phyloP scores from a whole-genome alignment of 2,329 filamentous ascomycete genomes.

The Pezicula neosporulosa region DNA sequence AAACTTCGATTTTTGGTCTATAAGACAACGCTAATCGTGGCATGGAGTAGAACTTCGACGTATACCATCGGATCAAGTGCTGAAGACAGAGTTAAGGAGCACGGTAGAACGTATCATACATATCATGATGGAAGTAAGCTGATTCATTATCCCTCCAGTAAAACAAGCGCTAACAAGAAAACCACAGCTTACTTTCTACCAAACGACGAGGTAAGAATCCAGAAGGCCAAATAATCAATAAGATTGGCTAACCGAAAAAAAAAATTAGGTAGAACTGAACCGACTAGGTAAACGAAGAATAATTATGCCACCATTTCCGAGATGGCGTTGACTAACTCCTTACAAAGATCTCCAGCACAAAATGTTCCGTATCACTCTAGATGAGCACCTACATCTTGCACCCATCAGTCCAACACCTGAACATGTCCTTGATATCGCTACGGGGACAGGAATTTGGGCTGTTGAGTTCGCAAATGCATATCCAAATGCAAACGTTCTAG shows the following conservation, averaged over 20 bases:
- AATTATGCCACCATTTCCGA: background rate
- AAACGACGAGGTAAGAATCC: conserved; percentile 4
- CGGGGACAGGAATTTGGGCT: conserved; percentile 6
- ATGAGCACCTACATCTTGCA: conserved; percentile 4
- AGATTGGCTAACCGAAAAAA: background rate
- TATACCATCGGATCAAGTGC: conserved; percentile 3
- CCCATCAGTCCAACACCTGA: conserved; percentile 18
- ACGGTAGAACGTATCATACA: conserved; percentile 7
- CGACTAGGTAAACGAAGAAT: background rate
- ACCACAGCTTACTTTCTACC: conserved; percentile 3
- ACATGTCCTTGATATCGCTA: conserved; percentile 27
- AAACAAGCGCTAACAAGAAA: background rate
- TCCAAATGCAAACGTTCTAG: conserved; percentile 52
- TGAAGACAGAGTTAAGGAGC: conserved; percentile 1
- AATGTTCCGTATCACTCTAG: conserved; percentile 1
- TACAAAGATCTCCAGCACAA: conserved; percentile 4
- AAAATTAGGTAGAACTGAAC: conserved; percentile 1
- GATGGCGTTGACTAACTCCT: background rate
- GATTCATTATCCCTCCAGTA: background rate
- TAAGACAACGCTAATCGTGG: background rate
- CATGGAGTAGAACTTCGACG: conserved; percentile 1
- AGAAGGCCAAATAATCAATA: background rate
- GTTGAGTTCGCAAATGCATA: conserved; percentile 30
- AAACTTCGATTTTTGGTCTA: too few species aligned
- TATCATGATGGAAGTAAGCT: conserved; percentile 9